Evolutionary conservation across 2,329 filamentous ascomycete genomes (phyloP).

Genomic region (Ophiostoma ips): DNA sequence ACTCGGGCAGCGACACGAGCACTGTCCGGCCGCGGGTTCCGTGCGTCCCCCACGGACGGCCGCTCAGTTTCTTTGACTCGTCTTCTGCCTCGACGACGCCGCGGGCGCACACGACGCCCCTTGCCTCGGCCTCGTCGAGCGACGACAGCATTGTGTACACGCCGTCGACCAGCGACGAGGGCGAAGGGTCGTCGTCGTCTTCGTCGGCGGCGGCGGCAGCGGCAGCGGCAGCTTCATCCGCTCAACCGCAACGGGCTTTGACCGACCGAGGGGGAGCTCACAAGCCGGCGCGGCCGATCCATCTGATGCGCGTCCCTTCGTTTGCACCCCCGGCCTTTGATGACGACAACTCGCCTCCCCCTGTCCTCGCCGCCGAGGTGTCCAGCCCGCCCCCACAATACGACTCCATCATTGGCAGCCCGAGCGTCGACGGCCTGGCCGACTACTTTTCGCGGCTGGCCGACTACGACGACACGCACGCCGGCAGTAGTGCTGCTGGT

Average conservation of each 20-base stretch:
- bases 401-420: slow-evolving; percentile 58
- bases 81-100: neutral
- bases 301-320: slow-evolving; percentile 68
- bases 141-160: slow-evolving; percentile 7
- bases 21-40: neutral
- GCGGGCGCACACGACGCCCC: neutral
- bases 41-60: neutral
- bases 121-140: neutral
- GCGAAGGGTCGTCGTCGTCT: neutral
- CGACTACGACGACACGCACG: slow-evolving; percentile 41
- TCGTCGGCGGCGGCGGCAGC: neutral
- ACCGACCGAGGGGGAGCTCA: slow-evolving; percentile 15
- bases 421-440: slow-evolving; percentile 55
- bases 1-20: neutral
- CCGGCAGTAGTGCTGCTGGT: neutral
- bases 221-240: slow-evolving; percentile 17
- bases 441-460: slow-evolving; percentile 80
- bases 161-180: slow-evolving; percentile 4
- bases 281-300: slow-evolving; percentile 54
- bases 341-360: slow-evolving; percentile 62
- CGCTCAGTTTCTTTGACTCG: neutral
- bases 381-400: slow-evolving; percentile 78
- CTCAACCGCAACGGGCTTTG: slow-evolving; percentile 10
- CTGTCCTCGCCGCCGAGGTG: slow-evolving; percentile 25
- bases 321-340: slow-evolving; percentile 83